Evolutionary conservation across 805 yeast species (phyloP).

Genomic region (Pichia paraexigua): DNA sequence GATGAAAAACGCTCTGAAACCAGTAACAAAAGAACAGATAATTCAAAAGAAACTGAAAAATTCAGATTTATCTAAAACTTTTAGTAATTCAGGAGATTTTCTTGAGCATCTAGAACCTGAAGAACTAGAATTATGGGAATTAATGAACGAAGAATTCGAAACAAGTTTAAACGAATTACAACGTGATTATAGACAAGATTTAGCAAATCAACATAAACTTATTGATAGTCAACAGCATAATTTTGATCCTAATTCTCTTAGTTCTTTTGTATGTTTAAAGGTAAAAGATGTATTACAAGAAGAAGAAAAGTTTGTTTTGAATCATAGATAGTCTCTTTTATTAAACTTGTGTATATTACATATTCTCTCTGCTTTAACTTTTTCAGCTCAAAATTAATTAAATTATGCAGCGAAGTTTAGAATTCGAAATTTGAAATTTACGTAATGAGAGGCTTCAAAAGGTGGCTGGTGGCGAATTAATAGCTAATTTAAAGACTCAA

Average conservation of each 20-base stretch:
- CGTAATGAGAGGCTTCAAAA: neutral
- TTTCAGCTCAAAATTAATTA: too few relatives aligned
- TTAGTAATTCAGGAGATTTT: conserved; percentile 23
- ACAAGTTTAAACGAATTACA: conserved; percentile 18
- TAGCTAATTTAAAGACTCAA: neutral
- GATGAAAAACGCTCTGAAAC: conserved; percentile 23
- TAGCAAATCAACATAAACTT: neutral
- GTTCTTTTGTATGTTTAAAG: neutral
- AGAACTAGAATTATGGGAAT: conserved; percentile 27
- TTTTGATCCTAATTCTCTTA: neutral
- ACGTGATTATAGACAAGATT: conserved; percentile 3
- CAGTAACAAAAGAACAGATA: conserved; percentile 20
- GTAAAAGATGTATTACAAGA: neutral
- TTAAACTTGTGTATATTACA: neutral
- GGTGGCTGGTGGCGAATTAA: neutral
- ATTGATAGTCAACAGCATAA: neutral
- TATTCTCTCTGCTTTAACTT: too few relatives aligned
- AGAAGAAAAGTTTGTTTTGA: neutral
- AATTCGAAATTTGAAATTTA: neutral
- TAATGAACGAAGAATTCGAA: conserved; percentile 28
- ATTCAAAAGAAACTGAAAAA: conserved; percentile 16
- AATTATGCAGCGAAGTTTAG: neutral
- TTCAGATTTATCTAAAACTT: conserved; percentile 21
- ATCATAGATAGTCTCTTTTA: neutral
- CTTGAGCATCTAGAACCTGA: conserved; percentile 21